A percentile compares a stretch with the other conserved stretches of the same genome.
Conservation (phyloP, 352 stramenopile species). For the Phytophthora capsici region DNA sequence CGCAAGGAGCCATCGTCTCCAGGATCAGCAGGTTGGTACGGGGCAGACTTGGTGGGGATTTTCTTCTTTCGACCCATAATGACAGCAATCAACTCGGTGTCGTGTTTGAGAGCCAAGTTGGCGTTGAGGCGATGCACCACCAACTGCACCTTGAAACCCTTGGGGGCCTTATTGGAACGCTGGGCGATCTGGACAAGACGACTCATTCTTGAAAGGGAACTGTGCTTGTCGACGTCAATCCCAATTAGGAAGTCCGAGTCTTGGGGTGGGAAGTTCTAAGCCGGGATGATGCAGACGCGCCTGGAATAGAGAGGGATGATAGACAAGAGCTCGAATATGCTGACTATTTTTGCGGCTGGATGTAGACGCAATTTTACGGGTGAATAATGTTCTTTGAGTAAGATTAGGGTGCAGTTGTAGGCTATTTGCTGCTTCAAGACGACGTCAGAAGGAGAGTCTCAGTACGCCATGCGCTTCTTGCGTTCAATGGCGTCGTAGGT, state of each 20-base stretch:
- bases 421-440: conserved; percentile 11
- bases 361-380: not conserved
- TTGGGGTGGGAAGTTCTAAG: conserved; percentile 6
- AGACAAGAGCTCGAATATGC: conserved; percentile 4
- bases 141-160: conserved; percentile 76
- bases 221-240: conserved; percentile 20
- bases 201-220: conserved; percentile 46
- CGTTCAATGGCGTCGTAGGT: conserved; percentile 84
- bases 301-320: conserved; percentile 30
- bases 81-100: conserved; percentile 62
- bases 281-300: conserved; percentile 13
- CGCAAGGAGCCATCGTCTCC: conserved; percentile 36
- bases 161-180: conserved; percentile 61
- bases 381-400: conserved; percentile 7
- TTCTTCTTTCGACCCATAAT: conserved; percentile 80
- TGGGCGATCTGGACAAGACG: conserved; percentile 70
- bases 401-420: conserved; percentile 1
- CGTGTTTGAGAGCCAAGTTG: conserved; percentile 52
- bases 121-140: conserved; percentile 72
- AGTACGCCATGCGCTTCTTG: conserved; percentile 76
- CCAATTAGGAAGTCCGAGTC: conserved; percentile 30
- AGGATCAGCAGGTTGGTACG: conserved; percentile 45
- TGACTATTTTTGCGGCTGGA: conserved; percentile 34
- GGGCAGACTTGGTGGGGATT: conserved; percentile 57
- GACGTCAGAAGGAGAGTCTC: conserved; percentile 15